Percentiles rank a stretch among this genome's conserved stretches.
Evolutionary conservation across 2,329 filamentous ascomycete genomes (phyloP).

Genomic region (Arthroderma sp.): DNA sequence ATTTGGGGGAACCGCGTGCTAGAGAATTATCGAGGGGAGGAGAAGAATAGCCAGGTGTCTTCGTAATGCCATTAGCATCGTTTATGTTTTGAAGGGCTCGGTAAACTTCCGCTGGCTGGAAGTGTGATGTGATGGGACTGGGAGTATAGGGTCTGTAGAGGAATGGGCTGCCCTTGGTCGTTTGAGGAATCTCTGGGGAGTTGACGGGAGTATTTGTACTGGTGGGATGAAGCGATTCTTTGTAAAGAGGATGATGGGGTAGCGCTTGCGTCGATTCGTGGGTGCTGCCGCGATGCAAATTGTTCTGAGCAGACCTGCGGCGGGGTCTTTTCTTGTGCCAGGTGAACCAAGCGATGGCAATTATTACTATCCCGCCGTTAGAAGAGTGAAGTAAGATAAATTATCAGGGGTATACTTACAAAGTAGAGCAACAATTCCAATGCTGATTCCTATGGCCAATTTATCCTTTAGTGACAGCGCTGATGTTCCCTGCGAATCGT

Average conservation of each 20-base stretch:
- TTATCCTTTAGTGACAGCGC: constrained; percentile 1
- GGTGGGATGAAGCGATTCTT: neutral
- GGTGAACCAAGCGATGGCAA: neutral
- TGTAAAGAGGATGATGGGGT: constrained; percentile 1
- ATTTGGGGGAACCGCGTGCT: no score
- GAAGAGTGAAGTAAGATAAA: neutral
- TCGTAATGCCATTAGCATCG: neutral
- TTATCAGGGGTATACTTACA: neutral
- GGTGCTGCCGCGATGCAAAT: neutral
- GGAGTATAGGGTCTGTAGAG: constrained; percentile 6
- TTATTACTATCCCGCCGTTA: neutral
- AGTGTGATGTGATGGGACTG: constrained; percentile 6
- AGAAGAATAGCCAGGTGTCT: neutral
- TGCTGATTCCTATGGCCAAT: constrained; percentile 2
- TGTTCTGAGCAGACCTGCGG: neutral
- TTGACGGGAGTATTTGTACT: neutral
- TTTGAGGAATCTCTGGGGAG: neutral
- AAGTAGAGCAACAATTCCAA: constrained; percentile 1
- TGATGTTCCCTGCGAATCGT: neutral
- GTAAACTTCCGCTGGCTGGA: constrained; percentile 9
- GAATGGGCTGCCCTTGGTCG: neutral
- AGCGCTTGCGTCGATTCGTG: neutral
- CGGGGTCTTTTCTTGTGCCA: neutral
- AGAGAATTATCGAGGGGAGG: neutral
- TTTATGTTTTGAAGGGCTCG: constrained; percentile 2